Evolutionary conservation across 108 stramenopile genomes (phyloP), one percentile per base, ranked within the genome.

Genomic region (Fragilariopsis cylindrus): DNA sequence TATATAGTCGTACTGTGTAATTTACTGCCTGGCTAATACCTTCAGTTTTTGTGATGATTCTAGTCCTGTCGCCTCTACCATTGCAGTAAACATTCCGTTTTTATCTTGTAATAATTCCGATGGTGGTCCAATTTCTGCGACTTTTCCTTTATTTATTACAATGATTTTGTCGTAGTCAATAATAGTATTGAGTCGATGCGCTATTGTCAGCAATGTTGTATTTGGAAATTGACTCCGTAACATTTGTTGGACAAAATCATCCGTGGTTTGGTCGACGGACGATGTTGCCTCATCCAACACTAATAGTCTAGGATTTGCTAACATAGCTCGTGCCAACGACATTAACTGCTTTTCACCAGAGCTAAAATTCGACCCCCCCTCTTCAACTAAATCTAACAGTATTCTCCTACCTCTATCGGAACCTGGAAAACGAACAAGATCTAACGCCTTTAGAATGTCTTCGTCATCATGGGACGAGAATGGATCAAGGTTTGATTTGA

Each of bases 341-440:
- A 99, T 78, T 12, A 99, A 74, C 77, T 99, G 99, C 16, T 97
- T 73, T 81, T 99, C 93, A 1, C 98, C 98, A 11, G 94, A 85
- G 16, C 82, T 84, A 65, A 97, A 96, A 71, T 98, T 99, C 49
- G 85, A 80, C 13, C 99, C 99, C 21, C 91, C 92, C 66, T 98
- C 98, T 6, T 88, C 82, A 0, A 99, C 93, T 56, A 84, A 67
- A 46, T 91, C 80, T 42, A 90, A 75, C 76, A 99, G 83, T 52
- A 52, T 13, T 52, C 13, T 9, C 12, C 50, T 52, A 52, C 13
- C 50, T 13, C 50, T 13, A 52, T 52, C 9, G 12, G 50, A 52
- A 13, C 50, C 13, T 52, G 12, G 12, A 9, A 52, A 13, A 53
- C 90, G 85, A 9, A 81, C 84, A 72, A 90, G 91, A 8, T 64